Conservation (phyloP, 768 basidiomycete species). For the Pilatotrama ljubarskyi region DNA sequence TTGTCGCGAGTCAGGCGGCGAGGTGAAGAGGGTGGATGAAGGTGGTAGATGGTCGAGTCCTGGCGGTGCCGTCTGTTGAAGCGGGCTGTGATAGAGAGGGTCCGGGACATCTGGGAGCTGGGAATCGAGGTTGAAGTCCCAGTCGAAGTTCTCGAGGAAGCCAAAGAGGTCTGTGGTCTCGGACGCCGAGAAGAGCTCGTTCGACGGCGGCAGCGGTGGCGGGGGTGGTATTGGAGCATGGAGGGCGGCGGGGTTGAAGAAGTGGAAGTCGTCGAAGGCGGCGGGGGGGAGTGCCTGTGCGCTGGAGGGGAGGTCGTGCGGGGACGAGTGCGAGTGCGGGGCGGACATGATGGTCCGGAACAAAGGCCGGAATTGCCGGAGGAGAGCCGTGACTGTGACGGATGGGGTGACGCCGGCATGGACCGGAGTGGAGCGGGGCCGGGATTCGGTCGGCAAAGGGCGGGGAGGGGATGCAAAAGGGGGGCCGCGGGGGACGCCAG, state of each 20-base stretch:
- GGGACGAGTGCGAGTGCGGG: conserved; percentile 12
- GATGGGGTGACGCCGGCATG: neutral
- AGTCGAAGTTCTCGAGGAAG: conserved; percentile 80
- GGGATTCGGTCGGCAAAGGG: conserved; percentile 10
- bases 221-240: conserved; percentile 50
- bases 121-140: conserved; percentile 52
- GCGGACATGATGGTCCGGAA: conserved; percentile 12
- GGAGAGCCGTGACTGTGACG: neutral
- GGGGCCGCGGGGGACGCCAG: conserved; percentile 12
- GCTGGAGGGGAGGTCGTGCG: conserved; percentile 5
- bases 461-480: conserved; percentile 6
- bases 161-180: conserved; percentile 80
- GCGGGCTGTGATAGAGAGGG: conserved; percentile 14
- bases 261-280: conserved; percentile 70
- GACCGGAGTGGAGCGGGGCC: neutral
- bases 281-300: conserved; percentile 47
- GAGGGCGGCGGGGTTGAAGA: conserved; percentile 63
- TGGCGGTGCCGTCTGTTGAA: conserved; percentile 15
- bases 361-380: conserved; percentile 13
- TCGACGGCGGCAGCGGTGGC: conserved; percentile 64
- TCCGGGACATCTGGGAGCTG: conserved; percentile 17
- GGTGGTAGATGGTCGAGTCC: conserved; percentile 28
- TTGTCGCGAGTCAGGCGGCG: conserved; percentile 2
- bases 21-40: conserved; percentile 12
- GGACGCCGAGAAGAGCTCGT: conserved; percentile 75